Percentiles rank a stretch among this genome's conserved stretches.
phyloP scores from a whole-genome alignment of 148 eudicot genomes.

The Bassia scoparia region DNA sequence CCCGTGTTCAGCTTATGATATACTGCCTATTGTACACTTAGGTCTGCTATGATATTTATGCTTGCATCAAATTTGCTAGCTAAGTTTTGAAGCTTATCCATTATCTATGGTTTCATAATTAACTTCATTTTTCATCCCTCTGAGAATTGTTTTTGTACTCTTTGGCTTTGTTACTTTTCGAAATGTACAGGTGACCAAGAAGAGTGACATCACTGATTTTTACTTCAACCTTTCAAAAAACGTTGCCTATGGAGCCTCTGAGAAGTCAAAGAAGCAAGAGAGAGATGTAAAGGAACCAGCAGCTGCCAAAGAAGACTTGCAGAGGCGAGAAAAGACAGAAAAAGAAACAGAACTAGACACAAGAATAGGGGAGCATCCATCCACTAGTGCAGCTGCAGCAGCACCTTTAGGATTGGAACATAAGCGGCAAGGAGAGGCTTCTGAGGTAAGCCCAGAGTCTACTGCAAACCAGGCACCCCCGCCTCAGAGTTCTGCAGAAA shows the following conservation, averaged over 20 bases:
- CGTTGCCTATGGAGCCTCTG: constrained; percentile 67
- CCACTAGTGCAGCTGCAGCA: constrained; percentile 23
- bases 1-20: background rate
- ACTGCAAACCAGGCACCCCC: constrained; percentile 24
- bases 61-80: background rate
- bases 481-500: constrained; percentile 23
- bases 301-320: constrained; percentile 5
- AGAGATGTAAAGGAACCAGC: constrained; percentile 27
- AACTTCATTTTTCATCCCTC: no score
- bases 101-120: background rate
- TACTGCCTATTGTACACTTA: background rate
- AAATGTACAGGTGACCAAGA: constrained; percentile 68
- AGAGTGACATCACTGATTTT: constrained; percentile 71
- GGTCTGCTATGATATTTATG: no score
- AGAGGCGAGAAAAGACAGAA: background rate
- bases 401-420: constrained; percentile 25
- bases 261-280: constrained; percentile 30
- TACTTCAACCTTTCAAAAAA: constrained; percentile 79
- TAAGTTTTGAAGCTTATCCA: background rate
- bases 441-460: constrained; percentile 29
- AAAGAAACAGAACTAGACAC: constrained; percentile 5
- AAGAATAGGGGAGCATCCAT: constrained; percentile 19
- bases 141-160: no score
- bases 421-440: constrained; percentile 24
- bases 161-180: background rate